Base-by-base conservation (phyloP, 1,284 basidiomycete genomes). In the Leccinum pachyderme region DNA sequence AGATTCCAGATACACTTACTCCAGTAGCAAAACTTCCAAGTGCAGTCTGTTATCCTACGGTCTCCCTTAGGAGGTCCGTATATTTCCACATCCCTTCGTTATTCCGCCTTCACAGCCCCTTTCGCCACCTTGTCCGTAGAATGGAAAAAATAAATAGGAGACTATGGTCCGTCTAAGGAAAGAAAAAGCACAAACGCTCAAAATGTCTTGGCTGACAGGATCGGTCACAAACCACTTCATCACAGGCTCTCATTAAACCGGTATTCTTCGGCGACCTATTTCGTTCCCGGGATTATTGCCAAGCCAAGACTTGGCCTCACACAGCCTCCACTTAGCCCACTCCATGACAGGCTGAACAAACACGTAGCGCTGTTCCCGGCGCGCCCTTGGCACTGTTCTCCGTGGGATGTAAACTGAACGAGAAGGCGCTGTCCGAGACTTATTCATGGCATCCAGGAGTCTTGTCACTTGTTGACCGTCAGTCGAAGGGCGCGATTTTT, bases 61-160 rank as follows among this genome's bases (percentile, higher is more conserved):
- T n/a, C n/a, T n/a, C n/a, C n/a, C n/a, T n/a, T n/a, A n/a, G n/a
- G n/a, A 18, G 18, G 18, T 18, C 86, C 85, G 59, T 83, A 77
- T 0, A 75, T 84, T 57, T 86, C 73, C 64, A 83, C 86, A 13
- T 95, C 95, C 61, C 95, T 89, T 2, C 18, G 95, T 97, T 80
- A 95, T 89, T 11, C 93, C 77, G 72, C 98, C 95, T 61, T 87
- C 86, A 65, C 97, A 98, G 0, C 91, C 93, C 47, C 81, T 81
- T 84, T 25, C 12, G 15, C 6, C 93, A 98, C 1, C 68, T 18
- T 70, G 71, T 25, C 91, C 79, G 46, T 84, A 77, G 66, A 99
- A 5, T n/a, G 35, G 12, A 18, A 11, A 37, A n/a, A 5, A n/a
- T n/a, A n/a, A 11, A 18, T 5, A 18, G 86, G 83, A 46, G 80